Conservation (phyloP, 1,284 basidiomycete species). For the Irpex sp. region DNA sequence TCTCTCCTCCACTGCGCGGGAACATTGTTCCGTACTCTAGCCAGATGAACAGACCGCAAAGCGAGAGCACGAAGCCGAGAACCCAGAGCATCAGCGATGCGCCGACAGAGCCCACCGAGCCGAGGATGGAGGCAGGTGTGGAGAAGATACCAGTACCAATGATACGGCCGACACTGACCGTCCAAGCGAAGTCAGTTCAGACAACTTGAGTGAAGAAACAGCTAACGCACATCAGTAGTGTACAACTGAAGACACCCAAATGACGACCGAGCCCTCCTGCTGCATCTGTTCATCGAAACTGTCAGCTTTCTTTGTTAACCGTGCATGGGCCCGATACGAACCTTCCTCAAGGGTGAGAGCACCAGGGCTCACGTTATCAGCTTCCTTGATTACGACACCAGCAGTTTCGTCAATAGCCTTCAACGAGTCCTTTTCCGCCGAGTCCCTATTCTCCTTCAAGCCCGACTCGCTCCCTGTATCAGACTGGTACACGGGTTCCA, state of each 20-base stretch:
- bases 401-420: constrained; percentile 1
- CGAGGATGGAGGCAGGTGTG: constrained; percentile 54
- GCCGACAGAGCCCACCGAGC: constrained; percentile 57
- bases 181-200: neutral
- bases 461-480: neutral
- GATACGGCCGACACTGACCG: constrained; percentile 39
- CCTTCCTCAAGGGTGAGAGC: constrained; percentile 11
- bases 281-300: constrained; percentile 7
- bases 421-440: constrained; percentile 2
- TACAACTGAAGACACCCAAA: constrained; percentile 19
- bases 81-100: constrained; percentile 64
- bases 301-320: neutral
- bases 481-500: neutral
- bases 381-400: neutral
- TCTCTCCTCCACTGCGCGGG: constrained; percentile 52
- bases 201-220: neutral
- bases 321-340: neutral
- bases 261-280: constrained; percentile 16
- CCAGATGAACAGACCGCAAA: constrained; percentile 59
- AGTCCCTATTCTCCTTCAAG: neutral
- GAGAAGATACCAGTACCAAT: constrained; percentile 61
- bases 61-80: constrained; percentile 55
- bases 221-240: constrained; percentile 14
- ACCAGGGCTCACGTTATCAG: constrained; percentile 26
- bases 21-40: constrained; percentile 65